phyloP scores from a whole-genome alignment of 257 asterid species.

The Prunella vulgaris region DNA sequence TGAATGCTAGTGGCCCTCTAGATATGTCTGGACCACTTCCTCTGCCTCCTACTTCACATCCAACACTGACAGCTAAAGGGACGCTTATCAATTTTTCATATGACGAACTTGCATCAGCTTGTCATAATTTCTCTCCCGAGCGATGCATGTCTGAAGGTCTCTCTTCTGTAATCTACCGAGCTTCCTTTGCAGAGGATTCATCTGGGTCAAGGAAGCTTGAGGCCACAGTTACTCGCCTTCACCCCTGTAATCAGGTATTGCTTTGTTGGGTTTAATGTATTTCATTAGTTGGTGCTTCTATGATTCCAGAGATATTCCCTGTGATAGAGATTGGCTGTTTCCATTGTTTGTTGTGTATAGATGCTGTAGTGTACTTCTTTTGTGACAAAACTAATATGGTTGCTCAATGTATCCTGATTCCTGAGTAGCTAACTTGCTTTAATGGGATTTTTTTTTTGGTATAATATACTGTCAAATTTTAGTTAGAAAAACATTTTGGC shows the following conservation, averaged over 20 bases:
- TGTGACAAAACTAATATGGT: background rate
- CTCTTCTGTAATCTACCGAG: slow-evolving; percentile 79
- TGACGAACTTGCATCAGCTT: slow-evolving; percentile 81
- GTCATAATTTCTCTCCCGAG: slow-evolving; percentile 87
- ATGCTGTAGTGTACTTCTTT: background rate
- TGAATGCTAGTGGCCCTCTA: slow-evolving; percentile 54
- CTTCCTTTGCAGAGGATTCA: slow-evolving; percentile 66
- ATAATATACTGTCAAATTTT: background rate
- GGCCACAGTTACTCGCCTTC: slow-evolving; percentile 82
- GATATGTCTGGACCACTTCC: slow-evolving; percentile 86
- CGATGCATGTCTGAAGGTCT: slow-evolving; percentile 90
- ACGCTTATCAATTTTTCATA: slow-evolving; percentile 52
- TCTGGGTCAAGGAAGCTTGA: slow-evolving; percentile 60
- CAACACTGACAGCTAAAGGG: slow-evolving; percentile 45
- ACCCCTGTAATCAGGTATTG: slow-evolving; percentile 68
- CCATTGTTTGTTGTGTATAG: background rate
- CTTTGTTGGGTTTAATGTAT: slow-evolving; percentile 2
- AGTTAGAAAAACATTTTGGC: slow-evolving; percentile 2
- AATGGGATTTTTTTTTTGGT: background rate
- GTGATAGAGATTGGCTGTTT: background rate
- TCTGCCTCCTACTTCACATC: slow-evolving; percentile 60
- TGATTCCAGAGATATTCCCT: background rate
- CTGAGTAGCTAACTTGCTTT: background rate
- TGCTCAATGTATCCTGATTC: background rate
- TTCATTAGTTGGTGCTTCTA: background rate